Evolutionary conservation across 2,329 filamentous ascomycete genomes (phyloP).

Genomic region (Aureobasidium uvarum): DNA sequence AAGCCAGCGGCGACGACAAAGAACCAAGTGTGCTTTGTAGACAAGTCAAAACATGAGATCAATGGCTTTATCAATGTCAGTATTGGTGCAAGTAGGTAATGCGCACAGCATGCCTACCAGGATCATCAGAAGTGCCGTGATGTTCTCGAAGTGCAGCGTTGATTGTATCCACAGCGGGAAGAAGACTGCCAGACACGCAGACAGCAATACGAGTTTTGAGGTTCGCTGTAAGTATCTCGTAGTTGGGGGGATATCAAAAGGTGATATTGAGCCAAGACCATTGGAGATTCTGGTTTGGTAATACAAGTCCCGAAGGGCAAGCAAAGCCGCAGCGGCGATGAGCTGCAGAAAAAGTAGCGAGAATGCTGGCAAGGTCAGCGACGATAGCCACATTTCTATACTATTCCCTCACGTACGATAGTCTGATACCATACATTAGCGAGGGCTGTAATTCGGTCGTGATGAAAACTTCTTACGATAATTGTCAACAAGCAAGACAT

Average conservation of each 20-base stretch:
- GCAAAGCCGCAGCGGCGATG: neutral
- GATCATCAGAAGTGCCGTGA: constrained; percentile 26
- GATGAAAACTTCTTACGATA: too few relatives aligned
- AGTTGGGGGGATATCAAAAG: neutral
- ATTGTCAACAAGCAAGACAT: neutral
- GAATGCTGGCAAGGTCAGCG: neutral
- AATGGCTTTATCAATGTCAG: neutral
- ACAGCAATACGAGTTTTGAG: neutral
- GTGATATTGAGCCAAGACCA: too few relatives aligned
- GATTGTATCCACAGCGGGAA: constrained; percentile 26
- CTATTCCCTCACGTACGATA: neutral
- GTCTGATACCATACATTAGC: neutral
- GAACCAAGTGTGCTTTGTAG: too few relatives aligned
- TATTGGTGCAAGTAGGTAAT: neutral
- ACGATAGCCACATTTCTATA: neutral
- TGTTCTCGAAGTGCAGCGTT: constrained; percentile 27
- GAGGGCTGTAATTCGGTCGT: too few relatives aligned
- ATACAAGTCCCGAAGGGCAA: neutral
- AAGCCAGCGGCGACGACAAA: neutral
- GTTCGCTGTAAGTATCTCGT: neutral
- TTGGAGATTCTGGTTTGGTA: too few relatives aligned
- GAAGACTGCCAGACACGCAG: neutral
- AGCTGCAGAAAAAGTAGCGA: neutral
- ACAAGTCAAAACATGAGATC: neutral
- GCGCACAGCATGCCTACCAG: neutral